Base-by-base conservation (phyloP, 1,139 yeast species). In the Meyerozyma sp. region DNA sequence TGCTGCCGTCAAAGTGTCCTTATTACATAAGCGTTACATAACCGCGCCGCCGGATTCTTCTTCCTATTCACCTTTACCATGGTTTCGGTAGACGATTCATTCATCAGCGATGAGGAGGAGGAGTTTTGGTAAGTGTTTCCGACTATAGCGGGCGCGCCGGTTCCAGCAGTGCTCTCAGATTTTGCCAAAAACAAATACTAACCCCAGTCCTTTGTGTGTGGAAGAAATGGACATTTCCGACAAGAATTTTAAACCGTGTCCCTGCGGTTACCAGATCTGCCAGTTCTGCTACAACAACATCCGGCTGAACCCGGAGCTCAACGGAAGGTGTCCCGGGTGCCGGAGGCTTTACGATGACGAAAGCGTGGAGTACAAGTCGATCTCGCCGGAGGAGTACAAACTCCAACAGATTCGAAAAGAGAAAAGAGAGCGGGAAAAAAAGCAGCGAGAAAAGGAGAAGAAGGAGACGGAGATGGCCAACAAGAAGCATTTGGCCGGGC, bases 191-290 rank as follows among this genome's bases (percentile, higher is more conserved):
- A 18, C 27, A 32, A 25, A 32, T 57, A 61, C 65, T 62, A 62
- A 59, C 60, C 7, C 51, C 18, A 67, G 95, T 68, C 98, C 98
- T 47, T 78, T 93, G 50, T 93, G 98, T 72, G 94, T 90, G 59
- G 98, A 93, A 66, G 97, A 93, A 62, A 83, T 93, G 91, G 98
- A 93, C 65, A 82, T 91, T 39, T 85, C 96, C 16, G 98, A 94
- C 65, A 88, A 87, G 62, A 89, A 91, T 66, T 94, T 94, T 76
- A 89, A 86, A 63, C 99, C 99, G 6, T 94, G 99, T 73, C 98
- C 98, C 1, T 94, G 99, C 70, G 98, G 98, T 10, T 94, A 94
- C 61, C 98, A 94, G 61, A 88, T 93, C 47, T 94, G 99, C 65
- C 98, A 93, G 72, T 94, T 94, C 61, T 94, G 98, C 63, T 94